A percentile compares a stretch with the other conserved stretches of the same genome.
These are phyloP conservation scores for Geum urbanum DNA, from an alignment of 306 rosid genomes.

Conservation along the genomic window DNA sequence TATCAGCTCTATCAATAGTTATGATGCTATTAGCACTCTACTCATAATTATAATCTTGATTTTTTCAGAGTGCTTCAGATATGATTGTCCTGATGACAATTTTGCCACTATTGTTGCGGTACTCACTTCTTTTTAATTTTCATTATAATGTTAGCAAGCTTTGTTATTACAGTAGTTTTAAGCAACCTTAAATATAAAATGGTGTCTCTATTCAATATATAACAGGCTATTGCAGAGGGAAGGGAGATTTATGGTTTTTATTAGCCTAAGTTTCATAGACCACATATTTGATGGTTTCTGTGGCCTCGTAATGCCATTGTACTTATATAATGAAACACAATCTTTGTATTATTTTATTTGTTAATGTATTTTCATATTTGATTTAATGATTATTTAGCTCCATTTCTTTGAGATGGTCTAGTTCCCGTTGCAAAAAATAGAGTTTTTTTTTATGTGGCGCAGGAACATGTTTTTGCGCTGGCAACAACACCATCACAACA, in stretches of 20 bases:
- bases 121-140: constrained; percentile 25
- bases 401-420: too few relatives aligned
- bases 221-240: constrained; percentile 98
- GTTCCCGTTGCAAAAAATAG: too few relatives aligned
- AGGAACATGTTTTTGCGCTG: too few relatives aligned
- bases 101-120: constrained; percentile 97
- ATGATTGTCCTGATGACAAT: constrained; percentile 97
- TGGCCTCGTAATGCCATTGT: too few relatives aligned
- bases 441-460: too few relatives aligned
- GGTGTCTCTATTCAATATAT: constrained; percentile 20
- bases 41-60: constrained; percentile 8
- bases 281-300: too few relatives aligned
- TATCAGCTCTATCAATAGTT: background rate
- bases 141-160: constrained; percentile 7
- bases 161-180: background rate
- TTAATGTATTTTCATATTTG: too few relatives aligned
- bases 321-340: too few relatives aligned
- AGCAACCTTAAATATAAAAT: background rate
- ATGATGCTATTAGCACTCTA: background rate
- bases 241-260: constrained; percentile 97
- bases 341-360: too few relatives aligned
- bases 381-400: too few relatives aligned
- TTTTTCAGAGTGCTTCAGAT: constrained; percentile 86
- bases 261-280: too few relatives aligned
- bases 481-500: too few relatives aligned